phyloP scores from a whole-genome alignment of 106 monocot species.

The Cymbidium sinense region DNA sequence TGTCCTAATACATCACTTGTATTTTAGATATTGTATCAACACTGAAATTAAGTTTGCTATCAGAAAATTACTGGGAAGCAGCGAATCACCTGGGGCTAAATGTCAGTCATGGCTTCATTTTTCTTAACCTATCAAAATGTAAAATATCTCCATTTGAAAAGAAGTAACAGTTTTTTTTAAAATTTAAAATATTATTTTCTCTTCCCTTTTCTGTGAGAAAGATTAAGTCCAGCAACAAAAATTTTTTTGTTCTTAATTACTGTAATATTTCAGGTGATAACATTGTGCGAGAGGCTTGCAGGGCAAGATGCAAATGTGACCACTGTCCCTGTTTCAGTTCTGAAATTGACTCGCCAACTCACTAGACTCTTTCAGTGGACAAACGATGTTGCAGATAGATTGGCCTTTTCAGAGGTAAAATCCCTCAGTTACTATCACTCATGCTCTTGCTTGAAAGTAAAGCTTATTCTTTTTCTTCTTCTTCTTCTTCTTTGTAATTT shows the following conservation, averaged over 20 bases:
- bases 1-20: too few relatives aligned
- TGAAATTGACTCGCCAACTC: conserved; percentile 84
- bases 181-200: too few relatives aligned
- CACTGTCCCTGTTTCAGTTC: conserved; percentile 89
- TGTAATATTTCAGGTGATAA: conserved; percentile 65
- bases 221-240: too few relatives aligned
- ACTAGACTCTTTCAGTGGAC: conserved; percentile 97
- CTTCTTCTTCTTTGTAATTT: background rate
- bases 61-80: too few relatives aligned
- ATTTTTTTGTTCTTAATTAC: background rate
- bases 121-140: too few relatives aligned
- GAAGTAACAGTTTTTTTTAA: too few relatives aligned
- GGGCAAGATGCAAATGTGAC: conserved; percentile 98
- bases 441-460: background rate
- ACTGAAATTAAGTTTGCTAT: too few relatives aligned
- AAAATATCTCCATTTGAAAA: too few relatives aligned
- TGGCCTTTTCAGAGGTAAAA: conserved; percentile 94
- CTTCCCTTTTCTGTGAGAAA: too few relatives aligned
- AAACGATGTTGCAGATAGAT: conserved; percentile 92
- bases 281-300: conserved; percentile 93
- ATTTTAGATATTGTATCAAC: too few relatives aligned
- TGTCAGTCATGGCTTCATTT: too few relatives aligned
- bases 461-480: background rate
- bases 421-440: background rate
- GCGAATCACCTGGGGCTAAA: too few relatives aligned